These are phyloP conservation scores for Neckera pumila DNA, from an alignment of 225 moss, liverwort and hornwort species.

Conservation along the genomic window DNA sequence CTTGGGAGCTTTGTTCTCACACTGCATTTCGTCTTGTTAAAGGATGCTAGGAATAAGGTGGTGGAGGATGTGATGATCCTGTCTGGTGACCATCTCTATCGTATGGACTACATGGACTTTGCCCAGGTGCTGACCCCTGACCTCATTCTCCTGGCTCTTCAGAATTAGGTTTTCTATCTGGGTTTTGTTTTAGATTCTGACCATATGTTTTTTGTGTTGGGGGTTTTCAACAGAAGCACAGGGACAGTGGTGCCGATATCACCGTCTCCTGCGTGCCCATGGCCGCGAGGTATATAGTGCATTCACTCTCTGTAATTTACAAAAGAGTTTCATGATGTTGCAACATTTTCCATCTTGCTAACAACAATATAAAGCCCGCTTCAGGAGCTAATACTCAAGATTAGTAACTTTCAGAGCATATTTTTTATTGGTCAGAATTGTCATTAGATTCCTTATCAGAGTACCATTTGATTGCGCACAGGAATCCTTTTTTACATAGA, in stretches of 20 bases:
- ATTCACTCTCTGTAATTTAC: not conserved
- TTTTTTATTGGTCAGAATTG: not conserved
- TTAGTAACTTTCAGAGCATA: not conserved
- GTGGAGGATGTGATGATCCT: constrained; percentile 45
- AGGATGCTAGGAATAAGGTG: constrained; percentile 46
- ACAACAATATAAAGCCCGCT: not conserved
- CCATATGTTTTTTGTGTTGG: not conserved
- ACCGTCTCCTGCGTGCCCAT: constrained; percentile 84
- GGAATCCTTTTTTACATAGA: not conserved
- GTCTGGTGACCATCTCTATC: constrained; percentile 53
- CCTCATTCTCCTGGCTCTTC: not conserved
- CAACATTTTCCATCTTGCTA: not conserved
- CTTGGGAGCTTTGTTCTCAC: not conserved
- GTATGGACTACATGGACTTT: constrained; percentile 57
- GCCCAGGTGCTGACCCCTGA: constrained; percentile 15
- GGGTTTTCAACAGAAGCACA: constrained; percentile 48
- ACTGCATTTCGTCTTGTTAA: not conserved
- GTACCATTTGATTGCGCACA: not conserved
- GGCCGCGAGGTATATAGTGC: constrained; percentile 43
- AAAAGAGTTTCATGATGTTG: not conserved
- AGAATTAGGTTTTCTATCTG: not conserved
- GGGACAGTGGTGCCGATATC: constrained; percentile 74
- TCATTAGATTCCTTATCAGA: not conserved
- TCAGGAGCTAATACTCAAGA: not conserved
- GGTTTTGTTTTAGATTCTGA: not conserved